A percentile compares a stretch with the other conserved stretches of the same genome.
These are phyloP conservation scores for Septoria linicola DNA, from an alignment of 2,329 filamentous ascomycete species.

Conservation along the genomic window DNA sequence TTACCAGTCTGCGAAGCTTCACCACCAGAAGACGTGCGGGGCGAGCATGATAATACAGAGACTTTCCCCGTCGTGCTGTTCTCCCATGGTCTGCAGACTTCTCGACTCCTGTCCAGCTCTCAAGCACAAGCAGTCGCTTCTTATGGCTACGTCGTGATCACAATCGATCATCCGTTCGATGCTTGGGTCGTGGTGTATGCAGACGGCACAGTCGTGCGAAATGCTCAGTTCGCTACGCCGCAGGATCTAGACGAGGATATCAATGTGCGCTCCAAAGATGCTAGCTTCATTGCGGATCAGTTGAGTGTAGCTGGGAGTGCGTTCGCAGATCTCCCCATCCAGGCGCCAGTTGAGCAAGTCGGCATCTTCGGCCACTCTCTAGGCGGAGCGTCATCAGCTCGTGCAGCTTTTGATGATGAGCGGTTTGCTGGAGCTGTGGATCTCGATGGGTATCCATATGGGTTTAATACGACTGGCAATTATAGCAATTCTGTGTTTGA, in stretches of 20 bases:
- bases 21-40: neutral
- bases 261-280: slow-evolving; percentile 34
- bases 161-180: slow-evolving; percentile 53
- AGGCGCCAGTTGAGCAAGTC: slow-evolving; percentile 31
- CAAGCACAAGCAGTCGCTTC: slow-evolving; percentile 49
- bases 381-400: slow-evolving; percentile 40
- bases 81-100: slow-evolving; percentile 47
- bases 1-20: slow-evolving; percentile 9
- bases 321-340: slow-evolving; percentile 12
- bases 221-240: neutral
- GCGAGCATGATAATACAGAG: neutral
- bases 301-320: slow-evolving; percentile 17
- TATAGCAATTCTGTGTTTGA: slow-evolving; percentile 3
- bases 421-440: slow-evolving; percentile 43
- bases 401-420: slow-evolving; percentile 35
- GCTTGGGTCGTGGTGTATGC: slow-evolving; percentile 49
- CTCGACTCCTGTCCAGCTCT: slow-evolving; percentile 46
- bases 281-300: slow-evolving; percentile 41
- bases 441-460: slow-evolving; percentile 41
- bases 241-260: slow-evolving; percentile 12
- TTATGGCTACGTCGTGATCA: slow-evolving; percentile 47
- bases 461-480: slow-evolving; percentile 4
- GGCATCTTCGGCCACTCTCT: slow-evolving; percentile 41
- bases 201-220: slow-evolving; percentile 40
- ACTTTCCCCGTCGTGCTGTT: slow-evolving; percentile 41